phyloP scores from a whole-genome alignment of 176 grass and related monocot genomes.

The Guadua angustifolia region DNA sequence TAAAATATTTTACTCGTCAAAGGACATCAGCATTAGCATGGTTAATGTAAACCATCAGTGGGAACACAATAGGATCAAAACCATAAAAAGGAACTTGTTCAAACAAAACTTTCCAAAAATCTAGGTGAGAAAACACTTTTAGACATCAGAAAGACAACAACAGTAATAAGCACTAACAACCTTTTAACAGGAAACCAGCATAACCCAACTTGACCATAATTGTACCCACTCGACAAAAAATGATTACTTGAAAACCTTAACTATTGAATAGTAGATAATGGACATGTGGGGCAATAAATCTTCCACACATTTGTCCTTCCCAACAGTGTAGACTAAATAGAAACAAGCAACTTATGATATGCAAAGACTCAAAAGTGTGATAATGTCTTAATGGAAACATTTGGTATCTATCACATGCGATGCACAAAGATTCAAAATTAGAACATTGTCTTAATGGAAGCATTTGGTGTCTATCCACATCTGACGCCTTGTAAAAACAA shows the following conservation, averaged over 20 bases:
- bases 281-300: not conserved
- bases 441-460: not conserved
- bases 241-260: not conserved
- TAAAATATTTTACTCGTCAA: conserved; percentile 53
- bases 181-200: not conserved
- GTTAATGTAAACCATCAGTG: conserved; percentile 70
- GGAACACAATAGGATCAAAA: conserved; percentile 31
- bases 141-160: not conserved
- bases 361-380: not conserved
- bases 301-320: not conserved
- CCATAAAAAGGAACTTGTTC: not conserved
- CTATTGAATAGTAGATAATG: not conserved
- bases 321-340: not conserved
- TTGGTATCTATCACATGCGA: not conserved
- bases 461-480: not conserved
- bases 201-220: not conserved
- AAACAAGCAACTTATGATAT: not conserved
- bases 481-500: not conserved
- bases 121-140: not conserved
- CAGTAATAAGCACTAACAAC: not conserved
- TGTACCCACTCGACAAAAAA: not conserved
- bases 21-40: conserved; percentile 82
- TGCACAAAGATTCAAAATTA: not conserved
- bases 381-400: not conserved
- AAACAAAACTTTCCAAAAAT: not conserved